phyloP scores from a whole-genome alignment of 164 flowering plant genomes.

The Magnolia sinica region DNA sequence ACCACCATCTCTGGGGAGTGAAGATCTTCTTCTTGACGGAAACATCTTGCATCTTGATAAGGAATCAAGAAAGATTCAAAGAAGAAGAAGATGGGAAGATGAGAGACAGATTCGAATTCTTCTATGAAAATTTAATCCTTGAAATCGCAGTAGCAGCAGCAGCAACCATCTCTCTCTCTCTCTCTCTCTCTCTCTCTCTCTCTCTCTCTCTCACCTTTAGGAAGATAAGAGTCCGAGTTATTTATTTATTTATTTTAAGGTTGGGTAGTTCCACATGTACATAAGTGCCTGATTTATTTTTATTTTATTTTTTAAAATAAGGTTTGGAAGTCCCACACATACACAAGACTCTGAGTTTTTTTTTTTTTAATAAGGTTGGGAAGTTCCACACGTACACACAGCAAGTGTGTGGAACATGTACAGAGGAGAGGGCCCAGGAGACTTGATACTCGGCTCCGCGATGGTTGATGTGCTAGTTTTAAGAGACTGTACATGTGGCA shows the following conservation, averaged over 20 bases:
- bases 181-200: too few relatives aligned
- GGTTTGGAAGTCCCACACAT: too few relatives aligned
- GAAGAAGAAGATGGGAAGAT: neutral
- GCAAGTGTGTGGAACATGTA: neutral
- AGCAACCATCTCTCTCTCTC: neutral
- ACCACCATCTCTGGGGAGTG: slow-evolving; percentile 48
- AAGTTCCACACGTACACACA: neutral
- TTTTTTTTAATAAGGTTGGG: neutral
- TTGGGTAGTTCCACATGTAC: too few relatives aligned
- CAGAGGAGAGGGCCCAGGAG: too few relatives aligned
- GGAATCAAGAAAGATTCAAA: neutral
- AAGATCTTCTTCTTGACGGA: slow-evolving; percentile 51
- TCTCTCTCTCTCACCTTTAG: too few relatives aligned
- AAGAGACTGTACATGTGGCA: too few relatives aligned
- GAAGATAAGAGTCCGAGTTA: neutral
- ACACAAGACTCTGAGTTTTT: neutral
- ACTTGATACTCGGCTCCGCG: too few relatives aligned
- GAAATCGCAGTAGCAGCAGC: neutral
- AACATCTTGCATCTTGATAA: slow-evolving; percentile 50
- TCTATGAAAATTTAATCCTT: neutral
- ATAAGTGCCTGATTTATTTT: too few relatives aligned
- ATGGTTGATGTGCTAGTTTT: too few relatives aligned
- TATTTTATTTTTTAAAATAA: too few relatives aligned
- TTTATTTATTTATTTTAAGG: too few relatives aligned
- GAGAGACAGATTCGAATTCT: neutral